A percentile compares a stretch with the other conserved stretches of the same genome.
These are phyloP conservation scores for Colletotrichum sp. DNA, from an alignment of 2,329 filamentous ascomycete species.

Conservation along the genomic window DNA sequence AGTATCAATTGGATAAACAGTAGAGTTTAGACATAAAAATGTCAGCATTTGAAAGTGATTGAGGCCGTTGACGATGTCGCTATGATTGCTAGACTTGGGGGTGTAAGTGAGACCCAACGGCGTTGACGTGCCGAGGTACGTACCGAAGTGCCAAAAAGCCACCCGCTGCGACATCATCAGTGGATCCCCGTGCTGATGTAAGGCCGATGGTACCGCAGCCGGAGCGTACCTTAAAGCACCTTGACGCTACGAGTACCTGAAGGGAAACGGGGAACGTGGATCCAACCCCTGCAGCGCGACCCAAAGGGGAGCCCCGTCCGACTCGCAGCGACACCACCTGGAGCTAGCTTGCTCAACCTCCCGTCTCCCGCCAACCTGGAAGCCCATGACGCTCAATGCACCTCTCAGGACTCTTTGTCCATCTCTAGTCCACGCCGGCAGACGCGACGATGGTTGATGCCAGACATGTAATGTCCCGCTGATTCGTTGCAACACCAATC, in stretches of 20 bases:
- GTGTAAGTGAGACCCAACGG: neutral
- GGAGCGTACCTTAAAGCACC: neutral
- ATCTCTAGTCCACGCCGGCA: neutral
- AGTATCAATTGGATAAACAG: neutral
- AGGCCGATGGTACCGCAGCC: neutral
- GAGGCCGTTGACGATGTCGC: neutral
- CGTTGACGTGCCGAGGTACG: neutral
- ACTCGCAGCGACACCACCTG: slow-evolving; percentile 11
- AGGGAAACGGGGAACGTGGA: slow-evolving; percentile 16
- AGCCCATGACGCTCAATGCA: slow-evolving; percentile 21
- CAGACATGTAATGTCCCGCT: slow-evolving; percentile 16
- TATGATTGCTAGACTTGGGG: neutral
- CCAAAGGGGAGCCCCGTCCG: slow-evolving; percentile 13
- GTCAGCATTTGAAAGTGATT: neutral
- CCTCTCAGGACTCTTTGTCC: slow-evolving; percentile 18
- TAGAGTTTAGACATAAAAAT: neutral
- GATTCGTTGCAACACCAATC: slow-evolving; percentile 2
- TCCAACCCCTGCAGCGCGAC: slow-evolving; percentile 14
- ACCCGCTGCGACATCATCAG: neutral
- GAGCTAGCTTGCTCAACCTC: slow-evolving; percentile 20
- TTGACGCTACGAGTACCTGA: slow-evolving; percentile 2
- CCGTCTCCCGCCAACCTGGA: slow-evolving; percentile 16
- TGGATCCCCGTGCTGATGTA: slow-evolving; percentile 12
- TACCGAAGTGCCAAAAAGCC: neutral
- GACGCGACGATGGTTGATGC: slow-evolving; percentile 18